Evolutionary conservation across 306 rosid genomes (phyloP), one percentile per base, ranked within the genome.

Genomic region (Argentina anserina): DNA sequence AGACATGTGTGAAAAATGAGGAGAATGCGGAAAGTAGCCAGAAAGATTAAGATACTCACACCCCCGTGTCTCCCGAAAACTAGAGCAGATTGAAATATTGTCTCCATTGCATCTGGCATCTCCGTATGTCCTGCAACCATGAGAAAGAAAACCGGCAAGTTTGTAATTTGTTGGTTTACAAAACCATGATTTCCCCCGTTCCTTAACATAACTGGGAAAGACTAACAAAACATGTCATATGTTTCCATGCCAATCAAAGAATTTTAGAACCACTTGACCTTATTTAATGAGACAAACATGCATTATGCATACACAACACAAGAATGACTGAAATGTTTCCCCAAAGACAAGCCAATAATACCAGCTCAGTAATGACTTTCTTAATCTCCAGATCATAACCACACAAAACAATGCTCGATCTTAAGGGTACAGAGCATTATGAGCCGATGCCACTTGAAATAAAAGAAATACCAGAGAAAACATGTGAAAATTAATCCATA

Each of bases 81-180:
- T 76, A 95, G 97, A 33, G 99, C 99, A 65, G 97, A 83, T 82
- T 92, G 96, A 85, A 92, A 95, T 77, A 95, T 85, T 43, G 97
- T 88, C 84, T 95, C 99, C 91, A 95, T 90, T 84, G 99, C 97
- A 86, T 95, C 99, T 43, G 99, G 99, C 97, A 95, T 92, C 82
- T 87, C 96, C 37, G 86, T 84, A 78, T 81, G 90, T 75, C 96
- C 99, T 95, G 85, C 64, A 87, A 80, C 78, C 82, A 78, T 55
- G 73, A 76, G 49, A 81, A 74, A 26, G 40, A 65, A 33, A 56
- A 61, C 23, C 47, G 0, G 17, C 26, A 75, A n/a, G 29, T 28
- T 20, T 72, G 10, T 7, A 26, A 70, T 36, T 6, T n/a, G 50
- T 42, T 53, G 65, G 53, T 15, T 25, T 20, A 53, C 23, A 7